These are phyloP conservation scores for Gossypium gossypioides DNA, from an alignment of 441 rosid genomes.

Conservation along the genomic window DNA sequence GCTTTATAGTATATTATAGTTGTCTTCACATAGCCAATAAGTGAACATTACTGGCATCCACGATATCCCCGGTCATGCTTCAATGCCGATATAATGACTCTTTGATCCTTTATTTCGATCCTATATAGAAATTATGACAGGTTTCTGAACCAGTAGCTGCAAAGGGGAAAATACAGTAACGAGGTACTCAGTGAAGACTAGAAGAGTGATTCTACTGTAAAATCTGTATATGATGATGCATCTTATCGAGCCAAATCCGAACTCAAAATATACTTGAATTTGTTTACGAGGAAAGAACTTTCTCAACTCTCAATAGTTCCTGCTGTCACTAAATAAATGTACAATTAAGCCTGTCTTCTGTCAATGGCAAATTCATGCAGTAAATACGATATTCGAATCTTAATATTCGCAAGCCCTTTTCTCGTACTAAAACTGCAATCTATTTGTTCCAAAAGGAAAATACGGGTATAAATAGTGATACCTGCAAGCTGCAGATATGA, in stretches of 20 bases:
- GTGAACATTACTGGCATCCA: not conserved
- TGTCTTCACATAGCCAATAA: not conserved
- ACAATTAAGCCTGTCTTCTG: not conserved
- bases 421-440: not conserved
- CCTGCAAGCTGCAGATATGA: conserved; percentile 19
- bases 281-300: not conserved
- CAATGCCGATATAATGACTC: not conserved
- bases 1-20: not conserved
- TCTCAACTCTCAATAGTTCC: conserved; percentile 9
- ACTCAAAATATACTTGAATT: not conserved
- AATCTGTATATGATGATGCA: conserved; percentile 20
- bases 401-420: not conserved
- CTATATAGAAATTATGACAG: too few relatives aligned
- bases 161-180: conserved; percentile 45
- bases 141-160: too few relatives aligned
- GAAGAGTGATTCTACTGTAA: conserved; percentile 24
- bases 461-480: not conserved
- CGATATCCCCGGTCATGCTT: not conserved
- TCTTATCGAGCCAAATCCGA: not conserved
- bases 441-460: not conserved
- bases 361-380: not conserved
- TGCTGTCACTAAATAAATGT: conserved; percentile 19
- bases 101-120: not conserved
- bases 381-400: not conserved
- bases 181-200: conserved; percentile 51